A percentile compares a stretch with the other conserved stretches of the same genome.
Evolutionary conservation across 192 early-diverging fungal genomes (phyloP).

Genomic region (Tieghemiomyces parasiticus): DNA sequence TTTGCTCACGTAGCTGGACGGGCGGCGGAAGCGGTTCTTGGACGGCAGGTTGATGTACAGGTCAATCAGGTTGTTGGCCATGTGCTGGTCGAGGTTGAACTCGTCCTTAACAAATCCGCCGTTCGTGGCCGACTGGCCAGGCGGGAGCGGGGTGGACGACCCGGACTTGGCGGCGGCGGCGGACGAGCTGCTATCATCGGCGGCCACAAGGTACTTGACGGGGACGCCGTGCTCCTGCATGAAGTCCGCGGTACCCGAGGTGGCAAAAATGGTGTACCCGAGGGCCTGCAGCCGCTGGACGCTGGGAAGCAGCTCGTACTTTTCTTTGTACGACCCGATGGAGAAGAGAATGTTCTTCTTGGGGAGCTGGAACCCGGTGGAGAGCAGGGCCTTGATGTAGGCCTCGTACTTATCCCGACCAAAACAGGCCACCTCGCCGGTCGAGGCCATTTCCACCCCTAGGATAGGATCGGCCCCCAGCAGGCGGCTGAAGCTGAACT

Average conservation of each 20-base stretch:
- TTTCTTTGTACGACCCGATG: slow-evolving; percentile 98
- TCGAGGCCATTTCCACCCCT: slow-evolving; percentile 99
- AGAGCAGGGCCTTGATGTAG: slow-evolving; percentile 86
- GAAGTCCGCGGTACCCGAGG: slow-evolving; percentile 93
- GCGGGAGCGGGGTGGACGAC: neutral
- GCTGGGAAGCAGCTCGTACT: slow-evolving; percentile 86
- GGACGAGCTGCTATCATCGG: slow-evolving; percentile 16
- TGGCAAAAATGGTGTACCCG: slow-evolving; percentile 91
- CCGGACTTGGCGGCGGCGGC: neutral
- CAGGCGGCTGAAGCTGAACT: slow-evolving; percentile 92
- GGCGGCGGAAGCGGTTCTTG: slow-evolving; percentile 90
- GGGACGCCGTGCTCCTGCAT: slow-evolving; percentile 87
- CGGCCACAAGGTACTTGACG: slow-evolving; percentile 77
- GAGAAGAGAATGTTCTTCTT: slow-evolving; percentile 94
- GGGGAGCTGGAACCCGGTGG: slow-evolving; percentile 84
- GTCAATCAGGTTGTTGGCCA: slow-evolving; percentile 94
- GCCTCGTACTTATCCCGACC: slow-evolving; percentile 96
- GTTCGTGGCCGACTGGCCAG: slow-evolving; percentile 26
- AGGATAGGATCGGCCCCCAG: slow-evolving; percentile 94
- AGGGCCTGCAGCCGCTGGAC: slow-evolving; percentile 66
- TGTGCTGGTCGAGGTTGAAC: slow-evolving; percentile 86
- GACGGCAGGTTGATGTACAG: slow-evolving; percentile 98
- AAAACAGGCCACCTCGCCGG: slow-evolving; percentile 98
- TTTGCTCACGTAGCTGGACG: slow-evolving; percentile 84
- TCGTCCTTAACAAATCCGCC: slow-evolving; percentile 51